phyloP scores from a whole-genome alignment of 2,329 filamentous ascomycete genomes.

The Nectriaceae sp. region DNA sequence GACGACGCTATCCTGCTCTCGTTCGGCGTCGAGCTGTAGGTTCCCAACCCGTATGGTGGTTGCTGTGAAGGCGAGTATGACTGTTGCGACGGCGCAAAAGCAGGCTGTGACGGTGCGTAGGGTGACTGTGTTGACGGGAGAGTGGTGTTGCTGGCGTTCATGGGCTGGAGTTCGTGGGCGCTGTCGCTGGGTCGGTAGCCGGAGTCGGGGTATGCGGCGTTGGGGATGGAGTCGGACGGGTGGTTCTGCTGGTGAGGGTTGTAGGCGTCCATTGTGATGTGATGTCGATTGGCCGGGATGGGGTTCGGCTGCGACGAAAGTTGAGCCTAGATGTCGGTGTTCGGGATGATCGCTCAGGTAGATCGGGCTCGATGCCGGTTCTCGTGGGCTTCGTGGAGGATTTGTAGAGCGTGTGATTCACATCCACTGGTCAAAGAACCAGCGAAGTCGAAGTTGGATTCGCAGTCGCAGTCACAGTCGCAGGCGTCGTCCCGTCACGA shows the following conservation, averaged over 20 bases:
- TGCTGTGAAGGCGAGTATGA: background rate
- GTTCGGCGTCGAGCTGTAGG: background rate
- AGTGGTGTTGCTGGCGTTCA: too few species aligned
- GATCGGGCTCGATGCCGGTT: too few species aligned
- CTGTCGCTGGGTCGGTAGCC: constrained; percentile 25
- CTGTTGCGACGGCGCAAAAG: constrained; percentile 14
- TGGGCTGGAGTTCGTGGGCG: constrained; percentile 1
- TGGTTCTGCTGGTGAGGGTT: constrained; percentile 20
- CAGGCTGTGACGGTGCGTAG: constrained; percentile 2
- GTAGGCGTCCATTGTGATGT: constrained; percentile 20
- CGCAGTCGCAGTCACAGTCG: too few species aligned
- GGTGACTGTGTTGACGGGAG: constrained; percentile 9
- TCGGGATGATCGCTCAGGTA: too few species aligned
- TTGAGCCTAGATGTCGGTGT: too few species aligned
- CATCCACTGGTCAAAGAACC: too few species aligned
- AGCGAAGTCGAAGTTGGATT: too few species aligned
- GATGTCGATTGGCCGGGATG: background rate
- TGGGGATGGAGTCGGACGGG: constrained; percentile 32
- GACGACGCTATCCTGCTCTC: constrained; percentile 2
- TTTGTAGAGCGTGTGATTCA: too few species aligned
- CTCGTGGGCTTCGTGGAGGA: too few species aligned
- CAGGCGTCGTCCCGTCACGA: too few species aligned
- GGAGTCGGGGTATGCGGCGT: constrained; percentile 34
- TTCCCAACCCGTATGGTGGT: too few species aligned
- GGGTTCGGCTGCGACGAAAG: too few species aligned